phyloP scores from a whole-genome alignment of 345 rosid species.

The Gossypium longicalyx region DNA sequence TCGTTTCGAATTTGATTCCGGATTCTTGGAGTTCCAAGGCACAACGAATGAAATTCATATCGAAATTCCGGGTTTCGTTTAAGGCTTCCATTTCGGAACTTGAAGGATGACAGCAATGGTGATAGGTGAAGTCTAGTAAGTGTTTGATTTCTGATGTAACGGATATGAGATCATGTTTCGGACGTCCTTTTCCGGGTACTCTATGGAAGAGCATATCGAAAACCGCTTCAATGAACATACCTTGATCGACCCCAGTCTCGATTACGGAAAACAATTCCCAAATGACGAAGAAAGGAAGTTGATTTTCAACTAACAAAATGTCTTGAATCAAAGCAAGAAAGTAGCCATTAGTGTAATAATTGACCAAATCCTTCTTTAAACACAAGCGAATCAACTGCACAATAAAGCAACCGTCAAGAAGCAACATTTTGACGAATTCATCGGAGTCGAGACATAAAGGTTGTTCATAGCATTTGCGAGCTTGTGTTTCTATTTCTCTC shows the following conservation, averaged over 20 bases:
- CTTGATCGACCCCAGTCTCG: neutral
- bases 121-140: neutral
- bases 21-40: conserved; percentile 22
- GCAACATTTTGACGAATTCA: conserved; percentile 27
- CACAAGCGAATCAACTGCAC: conserved; percentile 10
- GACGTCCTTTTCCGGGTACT: neutral
- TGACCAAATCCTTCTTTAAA: neutral
- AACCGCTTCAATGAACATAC: neutral
- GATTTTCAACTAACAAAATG: conserved; percentile 19
- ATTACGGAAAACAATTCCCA: conserved; percentile 7
- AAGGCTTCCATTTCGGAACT: neutral
- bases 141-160: neutral
- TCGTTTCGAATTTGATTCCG: conserved; percentile 22
- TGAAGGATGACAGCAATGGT: neutral
- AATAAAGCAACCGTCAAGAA: conserved; percentile 29
- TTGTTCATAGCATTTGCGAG: conserved; percentile 22
- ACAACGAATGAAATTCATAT: neutral
- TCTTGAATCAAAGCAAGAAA: neutral
- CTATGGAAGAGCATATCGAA: neutral
- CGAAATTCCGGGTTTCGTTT: neutral
- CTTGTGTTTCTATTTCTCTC: conserved; percentile 22
- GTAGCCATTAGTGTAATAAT: neutral
- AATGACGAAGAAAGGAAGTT: conserved; percentile 24
- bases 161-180: neutral
- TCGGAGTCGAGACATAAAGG: neutral